Base-by-base conservation (phyloP, 805 yeast genomes). In the Wickerhamiella musiphila region DNA sequence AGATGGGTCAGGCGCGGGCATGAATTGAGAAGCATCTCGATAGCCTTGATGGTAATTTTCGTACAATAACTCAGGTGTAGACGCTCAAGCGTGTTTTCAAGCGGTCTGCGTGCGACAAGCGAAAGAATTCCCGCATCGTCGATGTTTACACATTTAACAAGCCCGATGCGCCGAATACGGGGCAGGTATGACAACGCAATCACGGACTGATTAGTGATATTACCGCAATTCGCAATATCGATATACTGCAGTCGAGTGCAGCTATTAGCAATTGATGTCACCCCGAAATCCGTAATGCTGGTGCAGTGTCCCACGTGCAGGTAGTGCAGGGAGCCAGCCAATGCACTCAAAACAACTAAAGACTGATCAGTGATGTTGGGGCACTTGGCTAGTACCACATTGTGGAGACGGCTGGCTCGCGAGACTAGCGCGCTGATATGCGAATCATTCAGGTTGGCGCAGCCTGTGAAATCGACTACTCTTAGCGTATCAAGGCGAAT, bases 241-340 rank as follows among this genome's bases (percentile, higher is more conserved):
- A 86, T 81, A 52, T 84, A 86, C 46, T 81, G 92, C 35, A 86
- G 70, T 36, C 94, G 63, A 36, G 77, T 78, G 48, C 96, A 90
- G 29, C 67, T 65, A 41, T 76, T 66, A 9, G 81, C 78, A 38
- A 86, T 60, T 8, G 68, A 63, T 18, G 70, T 66, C 12, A 90
- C 90, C 14, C 95, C 95, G 39, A 63, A 67, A 56, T 86, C 96
- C 1, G 95, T 86, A 35, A 86, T 78, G 47, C 77, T 70, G 28
- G 73, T 67, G 58, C 98, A 90, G 57, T 86, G 96, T 12, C 96
- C 96, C 38, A 86, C 65, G 57, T 90, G 96, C 31, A 90, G 65
- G 45, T 83, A 82, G 48, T 83, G 94, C 43, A 86, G 61, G 43
- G 74, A 73, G 46, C 77, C 68, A 4, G 86, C 93, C 36, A 90